Evolutionary conservation across 1,284 basidiomycete species (phyloP).

Genomic region (Austroboletus niveus): DNA sequence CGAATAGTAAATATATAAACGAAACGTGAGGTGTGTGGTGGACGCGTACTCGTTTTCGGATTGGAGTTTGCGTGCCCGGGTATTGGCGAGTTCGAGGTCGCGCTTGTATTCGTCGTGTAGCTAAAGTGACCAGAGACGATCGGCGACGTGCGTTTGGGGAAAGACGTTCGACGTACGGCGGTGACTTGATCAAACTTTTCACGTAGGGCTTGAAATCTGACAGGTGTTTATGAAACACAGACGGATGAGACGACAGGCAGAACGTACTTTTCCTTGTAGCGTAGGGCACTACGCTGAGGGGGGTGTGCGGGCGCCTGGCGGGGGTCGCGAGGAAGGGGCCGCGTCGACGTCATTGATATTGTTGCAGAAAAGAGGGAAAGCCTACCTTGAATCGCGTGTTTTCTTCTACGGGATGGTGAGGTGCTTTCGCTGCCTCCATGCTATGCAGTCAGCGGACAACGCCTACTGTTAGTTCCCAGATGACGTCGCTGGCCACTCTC

Average conservation of each 20-base stretch:
- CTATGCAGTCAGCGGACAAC: not conserved
- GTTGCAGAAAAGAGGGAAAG: not conserved
- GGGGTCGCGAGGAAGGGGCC: no score
- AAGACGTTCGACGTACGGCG: slow-evolving; percentile 36
- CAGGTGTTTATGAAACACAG: not conserved
- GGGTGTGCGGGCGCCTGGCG: slow-evolving; percentile 13
- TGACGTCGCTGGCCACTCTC: not conserved
- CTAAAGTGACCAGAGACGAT: slow-evolving; percentile 27
- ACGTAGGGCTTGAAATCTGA: slow-evolving; percentile 50
- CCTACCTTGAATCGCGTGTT: slow-evolving; percentile 26
- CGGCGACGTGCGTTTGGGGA: no score
- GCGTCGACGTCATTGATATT: no score
- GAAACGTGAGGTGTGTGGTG: not conserved
- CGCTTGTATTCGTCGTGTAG: slow-evolving; percentile 42
- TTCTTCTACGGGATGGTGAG: slow-evolving; percentile 18
- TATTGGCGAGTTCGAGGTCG: slow-evolving; percentile 47
- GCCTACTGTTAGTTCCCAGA: not conserved
- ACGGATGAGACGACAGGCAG: not conserved
- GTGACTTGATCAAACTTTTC: slow-evolving; percentile 55
- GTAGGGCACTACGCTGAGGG: slow-evolving; percentile 18
- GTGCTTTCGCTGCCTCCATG: slow-evolving; percentile 23
- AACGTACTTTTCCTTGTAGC: slow-evolving; percentile 35
- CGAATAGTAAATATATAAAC: not conserved
- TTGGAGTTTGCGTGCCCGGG: slow-evolving; percentile 51
- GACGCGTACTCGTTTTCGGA: slow-evolving; percentile 54